Evolutionary conservation across 2,329 filamentous ascomycete species (phyloP).

Genomic region (Rhynchosporium agropyri): DNA sequence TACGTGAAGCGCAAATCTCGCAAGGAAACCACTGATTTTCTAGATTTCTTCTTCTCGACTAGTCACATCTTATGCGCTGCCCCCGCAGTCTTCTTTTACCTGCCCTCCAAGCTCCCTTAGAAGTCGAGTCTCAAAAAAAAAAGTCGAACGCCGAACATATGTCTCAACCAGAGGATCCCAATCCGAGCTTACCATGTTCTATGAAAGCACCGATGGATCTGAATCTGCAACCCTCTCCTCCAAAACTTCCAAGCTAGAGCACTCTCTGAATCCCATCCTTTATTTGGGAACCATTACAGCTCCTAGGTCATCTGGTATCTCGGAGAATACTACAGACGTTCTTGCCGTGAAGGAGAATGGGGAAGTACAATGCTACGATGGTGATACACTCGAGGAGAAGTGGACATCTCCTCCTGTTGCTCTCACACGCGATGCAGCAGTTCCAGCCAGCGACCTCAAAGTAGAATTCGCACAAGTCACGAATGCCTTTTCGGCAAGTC

Average conservation of each 20-base stretch:
- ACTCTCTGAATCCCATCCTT: slow-evolving; percentile 46
- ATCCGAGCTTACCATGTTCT: slow-evolving; percentile 60
- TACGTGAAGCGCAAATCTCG: slow-evolving; percentile 42
- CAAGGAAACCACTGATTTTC: slow-evolving; percentile 15
- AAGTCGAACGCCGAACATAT: slow-evolving; percentile 62
- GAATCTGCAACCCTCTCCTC: slow-evolving; percentile 57
- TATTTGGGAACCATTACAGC: slow-evolving; percentile 46
- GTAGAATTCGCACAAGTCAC: slow-evolving; percentile 42
- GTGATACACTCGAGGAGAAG: slow-evolving; percentile 53
- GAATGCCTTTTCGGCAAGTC: slow-evolving; percentile 40
- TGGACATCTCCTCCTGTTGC: slow-evolving; percentile 50
- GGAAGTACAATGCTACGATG: slow-evolving; percentile 61
- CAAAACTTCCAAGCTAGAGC: slow-evolving; percentile 48
- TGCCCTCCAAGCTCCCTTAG: slow-evolving; percentile 63
- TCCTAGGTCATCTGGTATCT: slow-evolving; percentile 19
- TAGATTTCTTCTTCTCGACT: slow-evolving; percentile 63
- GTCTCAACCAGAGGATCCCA: slow-evolving; percentile 54
- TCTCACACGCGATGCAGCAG: slow-evolving; percentile 40
- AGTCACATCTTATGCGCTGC: slow-evolving; percentile 68
- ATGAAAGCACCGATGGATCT: slow-evolving; percentile 55
- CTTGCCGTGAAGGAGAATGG: slow-evolving; percentile 63
- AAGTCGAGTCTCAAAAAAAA: slow-evolving; percentile 47
- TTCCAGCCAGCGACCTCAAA: slow-evolving; percentile 41
- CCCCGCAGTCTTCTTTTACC: slow-evolving; percentile 65
- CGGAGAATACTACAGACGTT: slow-evolving; percentile 44